Conservation (phyloP, 2,329 filamentous ascomycete genomes). For the Fusarium xylarioides region DNA sequence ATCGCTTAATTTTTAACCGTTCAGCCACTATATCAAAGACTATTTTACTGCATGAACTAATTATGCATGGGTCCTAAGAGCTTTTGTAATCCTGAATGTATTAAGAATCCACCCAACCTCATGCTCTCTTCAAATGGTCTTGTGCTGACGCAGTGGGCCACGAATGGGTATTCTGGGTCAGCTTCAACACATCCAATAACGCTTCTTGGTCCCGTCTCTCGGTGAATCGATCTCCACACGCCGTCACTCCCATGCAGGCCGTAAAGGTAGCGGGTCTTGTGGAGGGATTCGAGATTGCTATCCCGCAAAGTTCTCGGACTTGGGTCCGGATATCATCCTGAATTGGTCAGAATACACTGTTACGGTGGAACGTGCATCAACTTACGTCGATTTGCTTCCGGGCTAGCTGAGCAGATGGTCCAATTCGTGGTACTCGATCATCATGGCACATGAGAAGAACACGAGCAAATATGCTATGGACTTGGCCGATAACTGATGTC, state of each 20-base stretch:
- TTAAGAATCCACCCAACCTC: conserved; percentile 54
- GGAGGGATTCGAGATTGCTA: conserved; percentile 64
- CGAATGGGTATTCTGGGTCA: conserved; percentile 60
- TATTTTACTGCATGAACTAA: background rate
- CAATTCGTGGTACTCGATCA: conserved; percentile 59
- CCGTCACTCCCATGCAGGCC: conserved; percentile 63
- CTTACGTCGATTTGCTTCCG: conserved; percentile 48
- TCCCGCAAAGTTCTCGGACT: conserved; percentile 61
- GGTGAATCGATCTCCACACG: conserved; percentile 60
- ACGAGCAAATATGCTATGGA: conserved; percentile 67
- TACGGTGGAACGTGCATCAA: rapidly evolving
- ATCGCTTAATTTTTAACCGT: rapidly evolving
- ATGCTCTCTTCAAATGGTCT: conserved; percentile 57
- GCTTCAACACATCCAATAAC: conserved; percentile 56
- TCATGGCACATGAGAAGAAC: conserved; percentile 67
- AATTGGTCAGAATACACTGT: conserved; percentile 38
- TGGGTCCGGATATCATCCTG: conserved; percentile 54
- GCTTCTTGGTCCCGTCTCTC: conserved; percentile 58
- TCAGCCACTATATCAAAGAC: no score
- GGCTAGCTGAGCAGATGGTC: conserved; percentile 49
- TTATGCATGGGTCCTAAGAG: no score
- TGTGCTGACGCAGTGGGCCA: conserved; percentile 61
- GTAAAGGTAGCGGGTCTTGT: conserved; percentile 66
- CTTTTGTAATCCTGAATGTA: background rate
- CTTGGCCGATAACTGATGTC: conserved; percentile 62